A percentile compares a stretch with the other conserved stretches of the same genome.
phyloP scores from a whole-genome alignment of 441 rosid species.

The Populus trichocarpa region DNA sequence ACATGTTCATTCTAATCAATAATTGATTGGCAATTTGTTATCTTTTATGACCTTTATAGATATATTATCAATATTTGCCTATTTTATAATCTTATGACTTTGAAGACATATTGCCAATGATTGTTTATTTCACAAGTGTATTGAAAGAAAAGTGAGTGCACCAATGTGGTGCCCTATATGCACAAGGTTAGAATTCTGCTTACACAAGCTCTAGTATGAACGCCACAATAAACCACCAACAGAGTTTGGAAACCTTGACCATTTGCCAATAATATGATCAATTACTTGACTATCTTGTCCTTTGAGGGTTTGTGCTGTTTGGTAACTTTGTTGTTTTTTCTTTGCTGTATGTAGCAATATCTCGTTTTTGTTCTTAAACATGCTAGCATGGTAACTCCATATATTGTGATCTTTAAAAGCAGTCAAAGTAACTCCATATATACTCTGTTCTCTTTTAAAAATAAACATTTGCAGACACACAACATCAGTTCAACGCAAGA shows the following conservation, averaged over 20 bases:
- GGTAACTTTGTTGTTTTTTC: not conserved
- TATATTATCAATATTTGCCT: not conserved
- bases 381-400: not conserved
- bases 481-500: slow-evolving; percentile 83
- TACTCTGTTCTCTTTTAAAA: slow-evolving; percentile 1
- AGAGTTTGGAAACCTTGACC: not conserved
- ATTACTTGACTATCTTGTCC: not conserved
- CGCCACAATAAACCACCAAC: not conserved
- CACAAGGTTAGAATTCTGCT: not conserved
- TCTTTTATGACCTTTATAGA: not conserved
- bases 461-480: slow-evolving; percentile 55
- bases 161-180: not conserved
- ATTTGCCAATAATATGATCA: not conserved
- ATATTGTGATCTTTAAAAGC: not conserved
- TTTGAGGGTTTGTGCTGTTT: not conserved
- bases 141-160: not conserved
- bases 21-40: not conserved
- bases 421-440: not conserved
- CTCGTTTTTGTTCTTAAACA: not conserved
- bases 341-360: not conserved
- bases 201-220: not conserved
- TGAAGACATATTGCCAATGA: not conserved
- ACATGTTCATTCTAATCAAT: not conserved
- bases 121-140: not conserved
- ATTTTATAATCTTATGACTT: not conserved